Percentiles rank a stretch among this genome's conserved stretches.
Conservation (phyloP, 169 alveolate genomes). For the Cryptosporidium ryanae region DNA sequence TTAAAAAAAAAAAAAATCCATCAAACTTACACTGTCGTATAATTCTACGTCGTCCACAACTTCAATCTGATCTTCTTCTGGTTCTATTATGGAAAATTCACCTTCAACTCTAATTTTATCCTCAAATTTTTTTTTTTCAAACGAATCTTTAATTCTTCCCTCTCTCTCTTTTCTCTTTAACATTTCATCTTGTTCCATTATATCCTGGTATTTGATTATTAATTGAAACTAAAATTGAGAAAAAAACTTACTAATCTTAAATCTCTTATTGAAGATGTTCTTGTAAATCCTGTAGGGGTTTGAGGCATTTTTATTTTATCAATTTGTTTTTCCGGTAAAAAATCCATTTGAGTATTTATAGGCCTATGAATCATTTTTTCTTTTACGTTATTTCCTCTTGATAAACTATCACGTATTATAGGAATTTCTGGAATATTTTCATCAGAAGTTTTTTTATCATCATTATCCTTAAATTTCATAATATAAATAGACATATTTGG, state of each 20-base stretch:
- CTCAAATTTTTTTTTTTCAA: slow-evolving; percentile 7
- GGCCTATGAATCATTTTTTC: too few relatives aligned
- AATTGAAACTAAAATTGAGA: not conserved
- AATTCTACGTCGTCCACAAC: slow-evolving; percentile 34
- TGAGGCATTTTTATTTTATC: not conserved
- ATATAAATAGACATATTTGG: too few relatives aligned
- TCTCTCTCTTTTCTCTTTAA: not conserved
- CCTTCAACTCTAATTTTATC: slow-evolving; percentile 4
- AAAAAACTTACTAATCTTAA: slow-evolving; percentile 27
- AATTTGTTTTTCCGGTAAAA: too few relatives aligned
- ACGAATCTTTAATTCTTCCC: not conserved
- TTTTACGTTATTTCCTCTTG: too few relatives aligned
- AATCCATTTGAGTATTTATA: too few relatives aligned
- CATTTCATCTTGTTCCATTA: slow-evolving; percentile 19
- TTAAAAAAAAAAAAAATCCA: not conserved
- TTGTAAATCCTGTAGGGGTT: not conserved
- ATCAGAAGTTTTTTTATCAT: too few relatives aligned
- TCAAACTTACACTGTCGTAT: slow-evolving; percentile 32
- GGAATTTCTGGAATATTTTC: too few relatives aligned
- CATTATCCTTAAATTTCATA: too few relatives aligned
- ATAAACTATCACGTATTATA: too few relatives aligned
- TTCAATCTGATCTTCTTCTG: slow-evolving; percentile 43
- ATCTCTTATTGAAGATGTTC: not conserved
- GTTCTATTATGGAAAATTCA: slow-evolving; percentile 40
- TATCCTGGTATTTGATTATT: not conserved